Percentiles rank a stretch among this genome's conserved stretches.
phyloP scores from a whole-genome alignment of 257 asterid genomes.

The Rubia yunnanensis region DNA sequence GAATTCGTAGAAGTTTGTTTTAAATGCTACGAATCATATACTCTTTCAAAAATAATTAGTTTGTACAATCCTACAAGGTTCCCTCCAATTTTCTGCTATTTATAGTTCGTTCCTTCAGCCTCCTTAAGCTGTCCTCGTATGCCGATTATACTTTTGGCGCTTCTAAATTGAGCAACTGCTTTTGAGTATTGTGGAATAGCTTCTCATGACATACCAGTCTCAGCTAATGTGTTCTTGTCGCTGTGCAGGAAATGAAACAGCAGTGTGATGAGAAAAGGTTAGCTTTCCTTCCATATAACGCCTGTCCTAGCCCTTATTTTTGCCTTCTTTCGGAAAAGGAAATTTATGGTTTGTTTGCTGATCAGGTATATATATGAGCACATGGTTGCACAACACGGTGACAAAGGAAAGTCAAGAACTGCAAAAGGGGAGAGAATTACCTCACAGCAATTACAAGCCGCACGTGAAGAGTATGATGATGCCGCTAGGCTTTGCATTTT shows the following conservation, averaged over 20 bases:
- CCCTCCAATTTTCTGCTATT: not conserved
- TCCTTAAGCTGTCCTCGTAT: not conserved
- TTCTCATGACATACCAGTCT: constrained; percentile 2
- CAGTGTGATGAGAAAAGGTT: constrained; percentile 95
- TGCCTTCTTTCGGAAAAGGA: not conserved
- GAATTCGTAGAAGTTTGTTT: not conserved
- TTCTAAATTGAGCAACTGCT: not conserved
- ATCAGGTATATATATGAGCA: constrained; percentile 71
- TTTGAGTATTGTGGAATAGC: not conserved
- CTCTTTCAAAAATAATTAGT: not conserved
- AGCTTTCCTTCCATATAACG: constrained; percentile 3
- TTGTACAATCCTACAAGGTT: not conserved
- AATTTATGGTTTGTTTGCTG: not conserved
- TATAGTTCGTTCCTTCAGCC: not conserved
- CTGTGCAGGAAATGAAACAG: constrained; percentile 89
- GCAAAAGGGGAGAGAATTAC: constrained; percentile 77
- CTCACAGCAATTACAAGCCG: constrained; percentile 63
- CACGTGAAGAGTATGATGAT: constrained; percentile 82
- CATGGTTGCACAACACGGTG: constrained; percentile 60
- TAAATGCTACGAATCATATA: not conserved
- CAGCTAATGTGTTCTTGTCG: constrained; percentile 20
- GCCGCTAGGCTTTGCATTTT: constrained; percentile 75
- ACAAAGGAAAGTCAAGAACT: constrained; percentile 61
- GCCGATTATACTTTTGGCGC: not conserved
- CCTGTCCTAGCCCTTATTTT: constrained; percentile 1